Base-by-base conservation (phyloP, 2,329 filamentous ascomycete genomes). In the Fusarium piperis region DNA sequence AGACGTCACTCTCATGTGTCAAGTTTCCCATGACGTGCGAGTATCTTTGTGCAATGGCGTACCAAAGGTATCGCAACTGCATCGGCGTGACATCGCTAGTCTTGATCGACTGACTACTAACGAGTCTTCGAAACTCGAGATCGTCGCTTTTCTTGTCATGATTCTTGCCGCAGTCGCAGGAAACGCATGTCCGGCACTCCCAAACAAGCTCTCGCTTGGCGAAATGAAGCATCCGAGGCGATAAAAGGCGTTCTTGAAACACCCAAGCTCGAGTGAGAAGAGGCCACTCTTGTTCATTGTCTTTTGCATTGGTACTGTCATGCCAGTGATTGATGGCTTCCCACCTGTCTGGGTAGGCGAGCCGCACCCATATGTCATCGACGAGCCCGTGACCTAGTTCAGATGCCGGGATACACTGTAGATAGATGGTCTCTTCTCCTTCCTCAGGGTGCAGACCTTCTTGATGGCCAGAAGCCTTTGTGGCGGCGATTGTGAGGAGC, bases 181-280 rank as follows among this genome's bases (percentile, higher is more conserved):
- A 64, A 2, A 67, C 38, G 9, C 52, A 52, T 1, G 64, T 62
- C 8, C 64, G 56, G 4, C 65, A 71, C 13, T 71, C 68, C 68
- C 68, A 71, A 2, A 68, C 62, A 0, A 71, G 23, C 6, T 71
- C 68, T 7, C 48, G 39, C 16, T 62, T 68, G 9, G 65, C 65
- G 38, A 66, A 67, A 35, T 70, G 67, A 15, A 72, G 56, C 48
- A 72, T 70, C 2, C 69, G 36, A 3, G 67, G 67, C 1, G 69
- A 70, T n/a, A 72, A 56, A 6, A 72, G 53, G 1, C 64, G 62
- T 20, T 72, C 69, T 44, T 72, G 69, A 15, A 72, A 65, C 2
- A 72, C 69, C 69, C 69, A 72, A 1, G 59, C 69, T 3, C 69
- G 55, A 5, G 62, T 62, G 8, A 71, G 62, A 6, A 71, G 59